Evolutionary conservation across 192 early-diverging fungal species (phyloP).

Genomic region (Coemansia sp.): DNA sequence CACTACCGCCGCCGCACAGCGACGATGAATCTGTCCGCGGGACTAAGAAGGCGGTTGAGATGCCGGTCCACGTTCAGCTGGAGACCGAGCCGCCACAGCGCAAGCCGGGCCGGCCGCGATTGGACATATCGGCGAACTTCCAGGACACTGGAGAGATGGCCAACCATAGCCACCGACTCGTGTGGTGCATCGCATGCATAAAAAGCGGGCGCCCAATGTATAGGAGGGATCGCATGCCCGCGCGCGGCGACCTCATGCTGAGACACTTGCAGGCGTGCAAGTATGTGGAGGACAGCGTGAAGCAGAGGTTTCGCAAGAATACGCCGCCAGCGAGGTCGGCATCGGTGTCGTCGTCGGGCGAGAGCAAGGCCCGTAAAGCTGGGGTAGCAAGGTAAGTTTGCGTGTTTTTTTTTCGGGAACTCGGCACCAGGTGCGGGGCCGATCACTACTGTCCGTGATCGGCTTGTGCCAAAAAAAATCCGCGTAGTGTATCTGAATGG

Average conservation of each 20-base stretch:
- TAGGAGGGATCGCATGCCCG: conserved; percentile 46
- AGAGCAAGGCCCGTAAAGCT: conserved; percentile 29
- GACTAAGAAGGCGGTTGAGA: neutral
- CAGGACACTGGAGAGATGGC: conserved; percentile 57
- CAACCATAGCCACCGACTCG: conserved; percentile 55
- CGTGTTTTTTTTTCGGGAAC: neutral
- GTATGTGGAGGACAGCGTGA: conserved; percentile 38
- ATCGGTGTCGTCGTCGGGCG: conserved; percentile 47
- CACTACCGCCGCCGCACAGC: neutral
- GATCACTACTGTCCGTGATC: conserved; percentile 6
- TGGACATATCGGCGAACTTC: conserved; percentile 52
- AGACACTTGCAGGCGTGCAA: conserved; percentile 46
- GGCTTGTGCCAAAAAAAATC: conserved; percentile 1
- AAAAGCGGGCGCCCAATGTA: conserved; percentile 47
- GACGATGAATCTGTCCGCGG: neutral
- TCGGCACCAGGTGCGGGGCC: neutral
- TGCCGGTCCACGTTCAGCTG: conserved; percentile 24
- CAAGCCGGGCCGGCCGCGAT: conserved; percentile 52
- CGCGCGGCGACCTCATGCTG: conserved; percentile 54
- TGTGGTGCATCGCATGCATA: conserved; percentile 54
- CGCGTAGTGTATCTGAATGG: conserved; percentile 1
- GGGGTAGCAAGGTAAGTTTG: conserved; percentile 44
- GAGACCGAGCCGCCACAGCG: conserved; percentile 51
- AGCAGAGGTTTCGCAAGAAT: conserved; percentile 29
- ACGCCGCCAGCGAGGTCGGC: conserved; percentile 35